Percentiles rank a stretch among this genome's conserved stretches.
phyloP scores from a whole-genome alignment of 2,329 filamentous ascomycete species.

The Ophiostoma himal-ulmi region DNA sequence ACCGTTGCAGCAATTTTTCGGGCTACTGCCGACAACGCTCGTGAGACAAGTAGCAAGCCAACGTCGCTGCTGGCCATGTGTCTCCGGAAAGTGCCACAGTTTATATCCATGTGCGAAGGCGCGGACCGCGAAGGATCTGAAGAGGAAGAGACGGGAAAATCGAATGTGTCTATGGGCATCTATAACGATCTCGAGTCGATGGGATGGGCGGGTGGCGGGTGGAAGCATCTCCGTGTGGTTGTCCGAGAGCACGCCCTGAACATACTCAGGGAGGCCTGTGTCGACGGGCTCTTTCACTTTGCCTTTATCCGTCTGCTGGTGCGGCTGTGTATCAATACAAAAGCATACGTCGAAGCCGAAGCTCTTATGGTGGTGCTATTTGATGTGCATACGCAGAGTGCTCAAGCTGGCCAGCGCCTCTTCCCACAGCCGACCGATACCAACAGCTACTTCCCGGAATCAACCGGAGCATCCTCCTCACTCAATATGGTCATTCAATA shows the following conservation, averaged over 20 bases:
- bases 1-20: constrained; percentile 42
- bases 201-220: constrained; percentile 37
- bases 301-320: constrained; percentile 39
- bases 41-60: constrained; percentile 1
- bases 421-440: background rate
- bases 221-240: constrained; percentile 42
- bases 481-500: constrained; percentile 29
- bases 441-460: constrained; percentile 31
- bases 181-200: constrained; percentile 46
- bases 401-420: background rate
- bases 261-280: constrained; percentile 39
- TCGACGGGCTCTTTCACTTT: constrained; percentile 39
- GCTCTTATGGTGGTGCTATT: constrained; percentile 37
- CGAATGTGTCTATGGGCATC: constrained; percentile 40
- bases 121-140: constrained; percentile 38
- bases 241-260: constrained; percentile 44
- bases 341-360: constrained; percentile 38
- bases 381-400: background rate
- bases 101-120: constrained; percentile 42
- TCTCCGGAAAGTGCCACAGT: constrained; percentile 44
- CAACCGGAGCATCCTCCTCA: constrained; percentile 29
- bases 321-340: constrained; percentile 37
- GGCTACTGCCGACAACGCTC: constrained; percentile 32
- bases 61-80: constrained; percentile 46
- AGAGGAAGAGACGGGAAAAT: constrained; percentile 35